Evolutionary conservation across 2,329 filamentous ascomycete genomes (phyloP), one percentile per base, ranked within the genome.

Genomic region (Lachnellula willkommii): DNA sequence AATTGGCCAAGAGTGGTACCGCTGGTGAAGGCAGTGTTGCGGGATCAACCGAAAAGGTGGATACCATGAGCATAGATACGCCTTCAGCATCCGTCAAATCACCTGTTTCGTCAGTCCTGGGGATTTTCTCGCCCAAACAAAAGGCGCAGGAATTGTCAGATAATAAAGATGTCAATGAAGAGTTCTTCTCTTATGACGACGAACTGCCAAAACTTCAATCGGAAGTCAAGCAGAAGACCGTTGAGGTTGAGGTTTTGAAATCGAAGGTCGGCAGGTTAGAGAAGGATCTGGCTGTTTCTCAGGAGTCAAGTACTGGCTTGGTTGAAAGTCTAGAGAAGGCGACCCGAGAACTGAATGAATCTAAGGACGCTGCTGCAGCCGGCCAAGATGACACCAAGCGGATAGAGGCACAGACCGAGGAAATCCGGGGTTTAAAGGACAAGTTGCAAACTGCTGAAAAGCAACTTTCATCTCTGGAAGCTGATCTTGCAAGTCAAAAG

Each of bases 111-210:
- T 76, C 76, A 0, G 77, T 79, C 26, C 66, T 80, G 2, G 72
- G 75, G 37, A 72, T 79, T 61, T 79, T 79, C 61, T 80, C 78
- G 2, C 75, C 75, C 3, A 77, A 71, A 59, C 74, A 77, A 37
- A 76, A 75, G 57, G 60, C 72, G 5, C 63, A 69, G 32, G 62
- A 72, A 47, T 61, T 68, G 12, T 52, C 42, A 7, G 68, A 71
- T 7, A 70, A 73, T 4, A 68, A 69, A 42, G 74, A 71, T 43
- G 62, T 66, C 0, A 68, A 65, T 26, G 88, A 92, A 61, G 89
- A 95, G 49, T 88, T 96, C 72, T 96, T 96, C 73, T 96, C 91
- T 0, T 95, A 91, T 65, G 92, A 97, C 56, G 87, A 87, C 50
- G 93, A 97, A 72, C 78, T 95, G 14, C 88, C 89, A 3, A 83